phyloP scores from a whole-genome alignment of 139 green algal species.

The Tetradesmus obliquus region DNA sequence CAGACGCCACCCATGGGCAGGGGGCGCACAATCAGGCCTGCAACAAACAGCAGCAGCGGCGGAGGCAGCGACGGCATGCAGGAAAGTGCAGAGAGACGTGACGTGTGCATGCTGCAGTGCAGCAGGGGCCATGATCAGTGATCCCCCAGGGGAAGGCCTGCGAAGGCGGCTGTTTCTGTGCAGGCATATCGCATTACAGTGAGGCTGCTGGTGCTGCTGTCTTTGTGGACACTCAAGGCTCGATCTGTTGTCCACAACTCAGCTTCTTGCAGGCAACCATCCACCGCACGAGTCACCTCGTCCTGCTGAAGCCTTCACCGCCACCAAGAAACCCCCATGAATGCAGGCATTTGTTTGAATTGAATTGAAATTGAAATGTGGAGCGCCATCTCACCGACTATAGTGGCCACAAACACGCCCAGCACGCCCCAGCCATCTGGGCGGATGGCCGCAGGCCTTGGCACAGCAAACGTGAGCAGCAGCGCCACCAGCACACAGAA shows the following conservation, averaged over 20 bases:
- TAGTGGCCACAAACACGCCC: slow-evolving; percentile 95
- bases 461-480: slow-evolving; percentile 85
- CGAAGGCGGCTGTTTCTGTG: no score
- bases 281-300: not conserved
- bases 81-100: not conserved
- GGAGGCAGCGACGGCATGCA: not conserved
- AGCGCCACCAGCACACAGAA: slow-evolving; percentile 84
- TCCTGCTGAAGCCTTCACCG: no score
- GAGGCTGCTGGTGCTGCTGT: not conserved
- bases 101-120: not conserved
- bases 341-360: no score
- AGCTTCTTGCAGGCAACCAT: not conserved
- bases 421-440: slow-evolving; percentile 90
- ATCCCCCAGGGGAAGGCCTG: no score
- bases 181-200: no score
- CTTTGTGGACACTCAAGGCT: not conserved
- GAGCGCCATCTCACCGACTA: slow-evolving; percentile 69
- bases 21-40: slow-evolving; percentile 90
- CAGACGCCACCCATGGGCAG: slow-evolving; percentile 91
- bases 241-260: no score
- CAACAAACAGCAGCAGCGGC: not conserved
- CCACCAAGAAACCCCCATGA: no score
- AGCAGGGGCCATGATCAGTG: not conserved
- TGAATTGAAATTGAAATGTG: not conserved
- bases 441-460: slow-evolving; percentile 69